Evolutionary conservation across 345 rosid genomes (phyloP).

Genomic region (Lepidium didymum): DNA sequence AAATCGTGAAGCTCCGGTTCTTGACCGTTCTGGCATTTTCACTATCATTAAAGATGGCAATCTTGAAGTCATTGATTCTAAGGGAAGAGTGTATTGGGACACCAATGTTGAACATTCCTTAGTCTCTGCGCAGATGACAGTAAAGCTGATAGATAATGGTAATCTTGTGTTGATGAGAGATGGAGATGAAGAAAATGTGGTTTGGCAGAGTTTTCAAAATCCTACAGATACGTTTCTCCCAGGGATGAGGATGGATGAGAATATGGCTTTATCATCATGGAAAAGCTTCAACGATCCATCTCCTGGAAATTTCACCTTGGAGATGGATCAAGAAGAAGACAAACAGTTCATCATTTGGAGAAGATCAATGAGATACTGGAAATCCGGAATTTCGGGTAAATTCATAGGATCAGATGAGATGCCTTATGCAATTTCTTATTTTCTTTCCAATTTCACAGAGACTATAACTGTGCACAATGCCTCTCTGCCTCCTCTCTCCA

Average conservation of each 20-base stretch:
- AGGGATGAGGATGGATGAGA: slow-evolving; percentile 46
- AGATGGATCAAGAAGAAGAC: slow-evolving; percentile 32
- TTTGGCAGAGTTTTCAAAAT: slow-evolving; percentile 45
- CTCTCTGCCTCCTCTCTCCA: slow-evolving; percentile 39
- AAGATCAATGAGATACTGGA: slow-evolving; percentile 39
- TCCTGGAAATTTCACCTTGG: slow-evolving; percentile 51
- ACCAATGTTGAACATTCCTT: slow-evolving; percentile 2
- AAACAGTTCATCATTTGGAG: slow-evolving; percentile 33
- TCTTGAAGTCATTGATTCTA: slow-evolving; percentile 23
- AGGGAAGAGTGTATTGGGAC: slow-evolving; percentile 24
- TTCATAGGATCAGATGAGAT: slow-evolving; percentile 30
- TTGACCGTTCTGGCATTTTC: neutral
- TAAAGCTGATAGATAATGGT: slow-evolving; percentile 34
- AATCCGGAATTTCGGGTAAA: slow-evolving; percentile 35
- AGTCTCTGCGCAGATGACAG: neutral
- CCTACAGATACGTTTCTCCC: slow-evolving; percentile 58
- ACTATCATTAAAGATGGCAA: slow-evolving; percentile 24
- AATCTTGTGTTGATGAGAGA: slow-evolving; percentile 33
- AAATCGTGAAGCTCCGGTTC: slow-evolving; percentile 31
- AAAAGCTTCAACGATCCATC: slow-evolving; percentile 43
- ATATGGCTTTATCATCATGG: slow-evolving; percentile 46
- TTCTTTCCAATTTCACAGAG: slow-evolving; percentile 41
- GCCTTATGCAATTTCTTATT: slow-evolving; percentile 31
- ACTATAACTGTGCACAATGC: slow-evolving; percentile 25
- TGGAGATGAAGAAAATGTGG: slow-evolving; percentile 3